A percentile compares a stretch with the other conserved stretches of the same genome.
Conservation (phyloP, 2,329 filamentous ascomycete genomes). For the Talaromyces sp. region DNA sequence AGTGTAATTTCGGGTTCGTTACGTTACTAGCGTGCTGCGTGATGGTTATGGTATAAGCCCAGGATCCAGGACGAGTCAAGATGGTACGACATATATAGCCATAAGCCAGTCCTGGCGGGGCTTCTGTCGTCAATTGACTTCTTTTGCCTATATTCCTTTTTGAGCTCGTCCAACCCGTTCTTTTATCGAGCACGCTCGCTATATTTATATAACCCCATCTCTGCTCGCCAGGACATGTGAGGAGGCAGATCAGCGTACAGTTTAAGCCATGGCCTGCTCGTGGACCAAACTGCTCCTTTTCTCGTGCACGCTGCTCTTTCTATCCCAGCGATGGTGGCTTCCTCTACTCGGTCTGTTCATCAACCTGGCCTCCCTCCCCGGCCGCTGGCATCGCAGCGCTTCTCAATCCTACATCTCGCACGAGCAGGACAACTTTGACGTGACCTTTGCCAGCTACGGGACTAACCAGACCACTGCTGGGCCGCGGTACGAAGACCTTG, state of each 20-base stretch:
- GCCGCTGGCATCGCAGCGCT: conserved; percentile 9
- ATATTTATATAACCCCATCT: background rate
- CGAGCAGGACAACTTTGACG: conserved; percentile 9
- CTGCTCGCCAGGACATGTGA: background rate
- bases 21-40: background rate
- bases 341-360: conserved; percentile 1
- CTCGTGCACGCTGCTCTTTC: background rate
- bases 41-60: background rate
- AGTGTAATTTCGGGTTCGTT: background rate
- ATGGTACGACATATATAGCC: background rate
- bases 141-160: background rate
- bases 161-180: background rate
- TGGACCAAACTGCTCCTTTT: conserved; percentile 1
- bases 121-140: background rate
- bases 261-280: background rate
- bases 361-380: conserved; percentile 9
- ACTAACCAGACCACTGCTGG: conserved; percentile 8
- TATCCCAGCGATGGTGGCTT: conserved; percentile 7
- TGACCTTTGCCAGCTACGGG: conserved; percentile 10
- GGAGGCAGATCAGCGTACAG: background rate
- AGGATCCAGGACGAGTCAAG: background rate
- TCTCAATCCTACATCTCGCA: conserved; percentile 4
- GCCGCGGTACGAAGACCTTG: conserved; percentile 4
- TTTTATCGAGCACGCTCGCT: background rate
- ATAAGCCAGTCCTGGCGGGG: background rate